phyloP scores from a whole-genome alignment of 2,329 filamentous ascomycete species.

The Clarireedia monteithiana region DNA sequence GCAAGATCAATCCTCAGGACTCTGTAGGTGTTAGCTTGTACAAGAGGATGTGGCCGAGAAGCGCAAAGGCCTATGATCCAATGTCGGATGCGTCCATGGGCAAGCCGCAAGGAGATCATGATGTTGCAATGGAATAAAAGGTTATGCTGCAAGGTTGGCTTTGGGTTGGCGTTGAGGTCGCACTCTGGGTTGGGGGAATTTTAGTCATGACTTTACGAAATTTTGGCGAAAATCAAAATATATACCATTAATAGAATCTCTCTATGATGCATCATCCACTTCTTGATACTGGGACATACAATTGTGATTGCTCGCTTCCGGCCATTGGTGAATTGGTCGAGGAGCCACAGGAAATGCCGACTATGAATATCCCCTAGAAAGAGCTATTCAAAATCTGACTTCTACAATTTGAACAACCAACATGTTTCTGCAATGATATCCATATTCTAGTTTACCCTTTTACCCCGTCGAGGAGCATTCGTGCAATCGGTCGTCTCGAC shows the following conservation, averaged over 20 bases:
- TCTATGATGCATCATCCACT: background rate
- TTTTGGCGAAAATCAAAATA: background rate
- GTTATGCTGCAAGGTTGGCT: background rate
- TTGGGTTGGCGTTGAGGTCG: background rate
- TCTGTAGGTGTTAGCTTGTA: slow-evolving; percentile 85
- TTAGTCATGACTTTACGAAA: slow-evolving; percentile 5
- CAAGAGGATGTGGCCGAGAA: slow-evolving; percentile 76
- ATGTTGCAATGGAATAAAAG: slow-evolving; percentile 3
- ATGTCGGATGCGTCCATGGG: background rate
- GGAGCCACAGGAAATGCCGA: background rate
- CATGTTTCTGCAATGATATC: no score
- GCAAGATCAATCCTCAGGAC: slow-evolving; percentile 91
- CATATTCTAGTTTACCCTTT: no score
- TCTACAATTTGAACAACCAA: no score
- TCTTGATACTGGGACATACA: background rate
- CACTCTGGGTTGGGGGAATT: background rate
- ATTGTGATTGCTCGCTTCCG: no score
- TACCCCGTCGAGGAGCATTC: background rate
- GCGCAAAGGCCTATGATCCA: slow-evolving; percentile 37
- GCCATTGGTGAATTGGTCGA: background rate
- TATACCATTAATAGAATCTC: background rate
- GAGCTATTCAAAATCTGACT: no score
- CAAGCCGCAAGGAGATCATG: background rate
- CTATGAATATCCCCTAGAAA: no score
- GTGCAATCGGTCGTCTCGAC: background rate